These are phyloP conservation scores for Hanseniaspora sp. DNA, from an alignment of 1,139 yeast species.

Conservation along the genomic window DNA sequence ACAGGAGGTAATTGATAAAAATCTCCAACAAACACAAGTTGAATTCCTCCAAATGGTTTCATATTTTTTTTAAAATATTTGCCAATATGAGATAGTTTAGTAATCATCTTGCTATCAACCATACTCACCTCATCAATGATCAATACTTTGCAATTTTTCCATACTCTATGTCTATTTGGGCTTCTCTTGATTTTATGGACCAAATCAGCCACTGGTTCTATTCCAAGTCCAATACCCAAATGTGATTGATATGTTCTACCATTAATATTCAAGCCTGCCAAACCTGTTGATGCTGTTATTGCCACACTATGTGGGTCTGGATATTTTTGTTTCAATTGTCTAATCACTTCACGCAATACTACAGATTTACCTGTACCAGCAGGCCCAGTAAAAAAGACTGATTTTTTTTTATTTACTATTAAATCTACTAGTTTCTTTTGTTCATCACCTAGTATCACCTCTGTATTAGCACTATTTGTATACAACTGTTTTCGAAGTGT, in stretches of 20 bases:
- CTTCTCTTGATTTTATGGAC: constrained; percentile 37
- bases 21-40: constrained; percentile 75
- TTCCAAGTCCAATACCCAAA: constrained; percentile 76
- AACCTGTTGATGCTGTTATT: constrained; percentile 84
- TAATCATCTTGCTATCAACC: constrained; percentile 68
- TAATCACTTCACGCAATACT: constrained; percentile 57
- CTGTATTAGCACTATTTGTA: neutral
- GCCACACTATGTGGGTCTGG: constrained; percentile 46
- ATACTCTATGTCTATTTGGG: constrained; percentile 23
- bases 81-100: constrained; percentile 59
- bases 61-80: constrained; percentile 39
- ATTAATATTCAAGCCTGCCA: constrained; percentile 86
- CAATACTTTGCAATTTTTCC: constrained; percentile 54
- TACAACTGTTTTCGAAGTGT: neutral
- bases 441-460: constrained; percentile 43
- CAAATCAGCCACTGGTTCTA: constrained; percentile 35
- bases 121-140: constrained; percentile 82
- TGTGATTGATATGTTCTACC: constrained; percentile 78
- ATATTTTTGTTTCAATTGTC: constrained; percentile 40
- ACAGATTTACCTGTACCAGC: constrained; percentile 96
- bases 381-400: constrained; percentile 80
- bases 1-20: constrained; percentile 90
- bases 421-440: constrained; percentile 58
- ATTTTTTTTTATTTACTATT: constrained; percentile 46
- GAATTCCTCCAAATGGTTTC: constrained; percentile 81